These are phyloP conservation scores for Rutstroemia sp. DNA, from an alignment of 2,329 filamentous ascomycete genomes.

Conservation along the genomic window DNA sequence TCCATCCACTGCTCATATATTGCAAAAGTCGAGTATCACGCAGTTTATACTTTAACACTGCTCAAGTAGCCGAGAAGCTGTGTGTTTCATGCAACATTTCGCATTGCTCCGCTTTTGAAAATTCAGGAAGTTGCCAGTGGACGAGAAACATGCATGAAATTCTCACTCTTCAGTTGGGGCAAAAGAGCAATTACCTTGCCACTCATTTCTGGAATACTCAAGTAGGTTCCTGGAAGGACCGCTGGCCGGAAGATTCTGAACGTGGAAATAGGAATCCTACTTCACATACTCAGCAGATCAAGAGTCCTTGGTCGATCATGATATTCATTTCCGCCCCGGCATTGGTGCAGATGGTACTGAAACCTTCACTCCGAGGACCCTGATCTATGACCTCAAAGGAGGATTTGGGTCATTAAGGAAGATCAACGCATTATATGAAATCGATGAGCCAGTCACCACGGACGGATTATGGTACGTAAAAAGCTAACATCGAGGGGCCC, in stretches of 20 bases:
- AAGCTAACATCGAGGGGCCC: slow-evolving; percentile 9
- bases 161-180: slow-evolving; percentile 85
- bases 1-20: too few species aligned
- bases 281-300: slow-evolving; percentile 75
- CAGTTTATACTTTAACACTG: too few species aligned
- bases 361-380: slow-evolving; percentile 82
- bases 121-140: background rate
- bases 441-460: slow-evolving; percentile 27
- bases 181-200: slow-evolving; percentile 85
- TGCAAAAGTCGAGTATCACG: too few species aligned
- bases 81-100: background rate
- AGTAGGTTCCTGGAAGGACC: slow-evolving; percentile 37
- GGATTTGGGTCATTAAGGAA: slow-evolving; percentile 84
- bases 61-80: too few species aligned
- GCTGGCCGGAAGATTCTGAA: slow-evolving; percentile 1
- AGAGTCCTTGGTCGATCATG: slow-evolving; percentile 66
- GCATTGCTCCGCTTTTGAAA: background rate
- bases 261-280: slow-evolving; percentile 73
- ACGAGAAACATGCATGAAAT: slow-evolving; percentile 74
- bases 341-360: slow-evolving; percentile 77
- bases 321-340: slow-evolving; percentile 82
- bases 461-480: slow-evolving; percentile 32
- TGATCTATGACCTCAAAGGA: slow-evolving; percentile 93
- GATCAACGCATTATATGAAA: slow-evolving; percentile 74
- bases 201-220: slow-evolving; percentile 98